These are phyloP conservation scores for Starmerella roubikii DNA, from an alignment of 805 yeast genomes.

Conservation along the genomic window DNA sequence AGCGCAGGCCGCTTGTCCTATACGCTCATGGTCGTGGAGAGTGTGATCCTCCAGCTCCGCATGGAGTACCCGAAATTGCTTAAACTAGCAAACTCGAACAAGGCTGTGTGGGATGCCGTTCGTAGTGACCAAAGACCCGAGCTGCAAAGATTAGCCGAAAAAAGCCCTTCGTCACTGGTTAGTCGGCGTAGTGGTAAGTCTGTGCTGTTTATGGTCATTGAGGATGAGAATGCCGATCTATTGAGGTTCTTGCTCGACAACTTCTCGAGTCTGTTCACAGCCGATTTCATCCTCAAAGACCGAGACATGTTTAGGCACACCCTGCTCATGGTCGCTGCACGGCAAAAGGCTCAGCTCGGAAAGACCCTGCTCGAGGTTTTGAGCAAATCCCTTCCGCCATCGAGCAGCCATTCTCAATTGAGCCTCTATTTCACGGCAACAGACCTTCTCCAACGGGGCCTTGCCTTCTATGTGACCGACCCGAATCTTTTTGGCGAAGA, in stretches of 20 bases:
- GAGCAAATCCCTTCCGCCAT: too few relatives aligned
- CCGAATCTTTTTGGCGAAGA: slow-evolving; percentile 36
- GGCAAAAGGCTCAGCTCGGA: slow-evolving; percentile 32
- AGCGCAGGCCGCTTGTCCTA: slow-evolving; percentile 29
- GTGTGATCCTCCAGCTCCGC: slow-evolving; percentile 54
- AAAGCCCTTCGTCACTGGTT: slow-evolving; percentile 25
- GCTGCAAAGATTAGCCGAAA: slow-evolving; percentile 1
- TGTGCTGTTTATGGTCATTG: slow-evolving; percentile 48
- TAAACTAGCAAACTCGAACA: slow-evolving; percentile 35
- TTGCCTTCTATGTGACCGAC: slow-evolving; percentile 64
- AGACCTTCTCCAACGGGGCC: slow-evolving; percentile 44
- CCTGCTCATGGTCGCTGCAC: slow-evolving; percentile 51
- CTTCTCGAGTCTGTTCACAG: slow-evolving; percentile 33
- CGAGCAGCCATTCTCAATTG: too few relatives aligned
- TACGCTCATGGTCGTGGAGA: slow-evolving; percentile 71
- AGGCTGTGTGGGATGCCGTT: slow-evolving; percentile 41
- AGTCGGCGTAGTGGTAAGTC: slow-evolving; percentile 47
- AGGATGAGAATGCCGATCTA: slow-evolving; percentile 32
- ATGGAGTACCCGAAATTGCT: slow-evolving; percentile 31
- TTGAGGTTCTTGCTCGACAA: slow-evolving; percentile 33
- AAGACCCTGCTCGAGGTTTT: neutral
- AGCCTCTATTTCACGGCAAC: slow-evolving; percentile 37
- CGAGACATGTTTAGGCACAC: slow-evolving; percentile 40
- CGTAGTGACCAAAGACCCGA: slow-evolving; percentile 1
- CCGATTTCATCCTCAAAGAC: slow-evolving; percentile 59